Evolutionary conservation across 2,329 filamentous ascomycete species (phyloP), one percentile per base, ranked within the genome.

Genomic region (Fusarium cyanostomum): DNA sequence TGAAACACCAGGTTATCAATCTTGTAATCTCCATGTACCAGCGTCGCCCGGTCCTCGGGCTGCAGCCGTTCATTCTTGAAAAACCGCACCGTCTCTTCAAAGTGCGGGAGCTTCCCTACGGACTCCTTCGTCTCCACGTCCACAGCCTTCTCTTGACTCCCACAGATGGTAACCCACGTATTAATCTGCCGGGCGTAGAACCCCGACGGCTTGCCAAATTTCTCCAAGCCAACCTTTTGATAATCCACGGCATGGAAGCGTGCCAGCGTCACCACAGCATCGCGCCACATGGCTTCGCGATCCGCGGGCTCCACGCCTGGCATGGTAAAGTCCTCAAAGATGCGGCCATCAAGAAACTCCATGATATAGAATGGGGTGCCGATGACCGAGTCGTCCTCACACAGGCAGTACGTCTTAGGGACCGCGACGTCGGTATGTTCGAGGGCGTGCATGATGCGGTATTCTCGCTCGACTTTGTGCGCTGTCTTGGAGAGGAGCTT

Each of bases 341-440:
- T 96, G 72, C 95, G 89, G 16, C 95, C 95, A 73, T 96, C 91
- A 60, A 98, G 83, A 75, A 95, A 98, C 75, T 92, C 89, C 95
- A 99, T 98, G 73, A 98, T 89, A 80, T 99, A 98, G 77, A 98
- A 99, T 7, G 93, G 86, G 8, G 94, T 98, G 53, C 94, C 95
- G 63, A 98, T 83, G 33, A 98, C 83, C 55, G 78, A 79, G 35
- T 83, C 80, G 78, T 98, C 94, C 76, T 96, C 90, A 79, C 95
- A 99, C 15, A 98, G 85, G 71, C 89, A 90, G 75, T 92, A 90
- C 10, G 92, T 87, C 75, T 86, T 89, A 5, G 95, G 95, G 0
- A 97, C 92, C 0, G 94, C 92, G 8, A 98, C 93, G 73, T 92
- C 88, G 16, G 92, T 96, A 51, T 81, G 64, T 52, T 88, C 86